phyloP scores from a whole-genome alignment of 2,329 filamentous ascomycete genomes.

The Colletotrichum tropicicola region DNA sequence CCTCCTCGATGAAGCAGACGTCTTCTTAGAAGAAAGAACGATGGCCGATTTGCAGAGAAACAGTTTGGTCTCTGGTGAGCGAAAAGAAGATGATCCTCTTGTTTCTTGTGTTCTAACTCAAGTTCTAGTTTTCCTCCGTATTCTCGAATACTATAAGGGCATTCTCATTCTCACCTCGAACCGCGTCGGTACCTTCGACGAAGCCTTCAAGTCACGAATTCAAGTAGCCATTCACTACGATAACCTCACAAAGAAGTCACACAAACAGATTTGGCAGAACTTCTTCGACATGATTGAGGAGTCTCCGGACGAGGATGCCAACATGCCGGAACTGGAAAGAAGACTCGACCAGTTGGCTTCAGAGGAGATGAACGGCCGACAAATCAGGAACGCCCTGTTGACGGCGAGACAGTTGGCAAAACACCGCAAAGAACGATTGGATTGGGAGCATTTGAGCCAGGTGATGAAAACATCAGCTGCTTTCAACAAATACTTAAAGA shows the following conservation, averaged over 20 bases:
- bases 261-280: conserved; percentile 40
- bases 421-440: conserved; percentile 26
- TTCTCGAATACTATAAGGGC: background rate
- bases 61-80: conserved; percentile 34
- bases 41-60: conserved; percentile 69
- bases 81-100: too few relatives aligned
- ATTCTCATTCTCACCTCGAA: conserved; percentile 43
- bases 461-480: conserved; percentile 32
- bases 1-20: conserved; percentile 39
- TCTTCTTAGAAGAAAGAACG: conserved; percentile 37
- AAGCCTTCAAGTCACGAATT: conserved; percentile 47
- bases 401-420: conserved; percentile 38
- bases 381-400: conserved; percentile 49
- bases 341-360: conserved; percentile 40
- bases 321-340: background rate
- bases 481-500: conserved; percentile 33
- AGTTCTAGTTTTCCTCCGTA: conserved; percentile 41
- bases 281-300: conserved; percentile 34
- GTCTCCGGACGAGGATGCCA: background rate
- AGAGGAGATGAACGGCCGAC: conserved; percentile 49
- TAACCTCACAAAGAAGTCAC: conserved; percentile 33
- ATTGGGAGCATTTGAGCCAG: conserved; percentile 32
- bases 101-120: conserved; percentile 13
- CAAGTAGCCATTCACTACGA: conserved; percentile 42
- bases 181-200: conserved; percentile 45